Base-by-base conservation (phyloP, 1,284 basidiomycete species). In the Lentinula novae-zelandiae region DNA sequence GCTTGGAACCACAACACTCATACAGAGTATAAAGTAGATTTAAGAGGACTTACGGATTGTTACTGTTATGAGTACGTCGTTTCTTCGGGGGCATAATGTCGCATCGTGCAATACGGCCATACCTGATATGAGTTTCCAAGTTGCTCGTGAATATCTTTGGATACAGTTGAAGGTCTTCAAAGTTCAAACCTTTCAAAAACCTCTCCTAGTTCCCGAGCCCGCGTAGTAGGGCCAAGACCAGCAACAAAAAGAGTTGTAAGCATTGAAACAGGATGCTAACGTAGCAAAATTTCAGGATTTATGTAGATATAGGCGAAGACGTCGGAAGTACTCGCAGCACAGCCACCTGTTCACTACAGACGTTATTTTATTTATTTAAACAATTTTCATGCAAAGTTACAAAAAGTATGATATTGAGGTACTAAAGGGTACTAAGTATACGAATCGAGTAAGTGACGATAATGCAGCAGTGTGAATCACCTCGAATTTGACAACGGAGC, bases 181-280 rank as follows among this genome's bases (percentile, higher is more conserved):
- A 27, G 27, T 27, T 27, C 27, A 27, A 51, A 93, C 89, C 89
- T 81, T 80, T 94, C 92, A 68, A 95, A 95, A 73, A 94, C 92
- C 70, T 82, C 92, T 0, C 92, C 92, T 5, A 95, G 82, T 69
- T 93, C 92, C 60, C 86, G 81, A 10, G 92, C 92, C 52, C 91
- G 86, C 3, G 91, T 91, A 33, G 83, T 75, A 22, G 88, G 83
- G 67, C 89, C 85, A 71, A 94, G 94, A 48, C 92, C 92, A 69
- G 89, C 90, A 59, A 95, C 92, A 71, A 93, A 93, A 63, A 95
- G 83, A 65, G 93, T 93, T 66, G 92, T 86, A 68, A 86, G 86
- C 87, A 87, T 85, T 27, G 27, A 3, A 27, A 27, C 36, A 6
- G 8, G 8, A 38, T 38, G 36, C 36, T 8, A 2, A 8, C 6